phyloP scores from a whole-genome alignment of 768 basidiomycete genomes.

The Psilocybe sp. region DNA sequence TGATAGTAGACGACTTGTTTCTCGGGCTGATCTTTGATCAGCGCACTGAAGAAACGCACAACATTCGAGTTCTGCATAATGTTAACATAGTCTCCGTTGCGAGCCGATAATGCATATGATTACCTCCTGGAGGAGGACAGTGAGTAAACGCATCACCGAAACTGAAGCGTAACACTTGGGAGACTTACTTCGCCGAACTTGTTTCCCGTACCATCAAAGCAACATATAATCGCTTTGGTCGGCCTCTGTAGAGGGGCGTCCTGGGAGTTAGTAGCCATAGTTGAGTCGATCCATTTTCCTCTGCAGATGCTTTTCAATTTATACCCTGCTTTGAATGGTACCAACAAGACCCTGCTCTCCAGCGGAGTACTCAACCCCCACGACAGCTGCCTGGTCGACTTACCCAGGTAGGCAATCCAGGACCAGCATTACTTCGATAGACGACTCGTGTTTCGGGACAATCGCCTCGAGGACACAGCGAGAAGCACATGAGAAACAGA shows the following conservation, averaged over 20 bases:
- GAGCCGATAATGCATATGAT: not conserved
- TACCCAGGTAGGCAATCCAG: too few relatives aligned
- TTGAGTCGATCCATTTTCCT: too few relatives aligned
- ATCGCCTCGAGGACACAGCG: too few relatives aligned
- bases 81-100: not conserved
- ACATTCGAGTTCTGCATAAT: conserved; percentile 40
- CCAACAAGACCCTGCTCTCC: too few relatives aligned
- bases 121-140: not conserved
- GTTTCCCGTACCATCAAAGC: conserved; percentile 29
- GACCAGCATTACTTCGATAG: too few relatives aligned
- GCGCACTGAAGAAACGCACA: conserved; percentile 40
- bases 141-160: not conserved
- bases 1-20: conserved; percentile 55
- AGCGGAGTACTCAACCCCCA: too few relatives aligned
- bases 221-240: conserved; percentile 15
- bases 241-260: not conserved
- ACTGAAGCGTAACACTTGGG: not conserved
- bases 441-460: too few relatives aligned
- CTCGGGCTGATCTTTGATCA: conserved; percentile 43
- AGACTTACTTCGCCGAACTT: conserved; percentile 23
- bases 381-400: too few relatives aligned
- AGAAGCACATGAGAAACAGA: too few relatives aligned
- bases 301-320: too few relatives aligned
- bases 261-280: too few relatives aligned
- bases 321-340: too few relatives aligned